phyloP scores from a whole-genome alignment of 2,329 filamentous ascomycete species.

The Ophiostoma novo-ulmi region DNA sequence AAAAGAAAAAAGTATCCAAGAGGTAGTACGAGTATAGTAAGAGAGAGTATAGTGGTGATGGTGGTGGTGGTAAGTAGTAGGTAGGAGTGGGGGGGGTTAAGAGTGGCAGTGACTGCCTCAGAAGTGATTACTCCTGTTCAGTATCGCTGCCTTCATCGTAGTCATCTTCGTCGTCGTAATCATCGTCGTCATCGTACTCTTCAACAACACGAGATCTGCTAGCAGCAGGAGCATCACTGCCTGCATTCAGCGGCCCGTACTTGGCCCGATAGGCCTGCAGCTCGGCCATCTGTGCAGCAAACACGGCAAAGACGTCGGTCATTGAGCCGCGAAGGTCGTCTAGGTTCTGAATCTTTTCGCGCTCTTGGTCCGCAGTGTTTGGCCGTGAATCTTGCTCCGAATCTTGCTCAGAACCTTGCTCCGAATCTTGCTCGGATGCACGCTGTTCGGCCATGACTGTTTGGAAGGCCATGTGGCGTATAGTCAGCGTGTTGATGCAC shows the following conservation, averaged over 20 bases:
- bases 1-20: neutral
- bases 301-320: conserved; percentile 59
- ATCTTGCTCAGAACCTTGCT: too few relatives aligned
- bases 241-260: conserved; percentile 43
- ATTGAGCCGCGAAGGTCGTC: conserved; percentile 75
- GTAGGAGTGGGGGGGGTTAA: neutral
- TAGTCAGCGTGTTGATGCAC: conserved; percentile 69
- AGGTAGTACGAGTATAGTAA: neutral
- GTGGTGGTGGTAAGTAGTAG: neutral
- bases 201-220: neutral
- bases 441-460: conserved; percentile 6
- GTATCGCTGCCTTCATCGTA: conserved; percentile 35
- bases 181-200: conserved; percentile 19
- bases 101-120: neutral
- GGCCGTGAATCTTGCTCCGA: neutral
- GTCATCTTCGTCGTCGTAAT: conserved; percentile 17
- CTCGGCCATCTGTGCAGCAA: conserved; percentile 59
- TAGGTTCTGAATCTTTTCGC: conserved; percentile 54
- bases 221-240: neutral
- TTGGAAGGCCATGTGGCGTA: conserved; percentile 67
- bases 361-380: neutral
- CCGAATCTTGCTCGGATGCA: neutral
- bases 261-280: conserved; percentile 55
- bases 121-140: conserved; percentile 32
- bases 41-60: neutral